Base-by-base conservation (phyloP, 1,284 basidiomycete genomes). In the Neolentinus lepideus region DNA sequence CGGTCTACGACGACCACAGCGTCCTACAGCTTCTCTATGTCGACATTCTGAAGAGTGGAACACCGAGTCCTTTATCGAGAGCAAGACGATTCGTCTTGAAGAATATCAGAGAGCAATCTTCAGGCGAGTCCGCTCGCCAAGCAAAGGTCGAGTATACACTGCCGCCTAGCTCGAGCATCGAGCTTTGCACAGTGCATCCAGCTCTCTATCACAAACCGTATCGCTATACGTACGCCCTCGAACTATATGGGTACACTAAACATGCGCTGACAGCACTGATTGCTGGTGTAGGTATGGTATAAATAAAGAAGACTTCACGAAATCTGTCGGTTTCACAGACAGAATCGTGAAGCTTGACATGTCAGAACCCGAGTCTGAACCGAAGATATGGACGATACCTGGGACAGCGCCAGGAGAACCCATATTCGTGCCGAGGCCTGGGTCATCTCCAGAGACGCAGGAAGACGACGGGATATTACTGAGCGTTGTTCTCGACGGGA, bases 391-490 rank as follows among this genome's bases (percentile, higher is more conserved):
- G 70, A 58, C 56, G 9, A 54, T 58, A 1, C 59, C 65, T 1
- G 68, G 65, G 16, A 64, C 69, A 31, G 69, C 54, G n/a, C 64
- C 71, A 3, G 62, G 68, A 12, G 72, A 74, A 58, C 67, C 71
- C 2, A 67, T 74, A 31, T 73, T 73, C 43, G 63, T 73, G 19
- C 54, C 63, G 1, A 53, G 67, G 14, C 70, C 71, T 0, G 47
- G 64, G 3, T 26, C 47, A 8, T 50, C 47, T 12, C 47, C 47
- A 8, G 64, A 61, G 3, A 59, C 55, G 0, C 57, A 54, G 2
- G 72, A 73, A 48, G 72, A 73, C 38, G 71, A 71, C n/a, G 71
- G 72, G 0, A 69, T 72, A 4, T 56, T 74, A 25, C 55, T 73
- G 53, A 69, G 55, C 16, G 66, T 74, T 12, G 70, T 69, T 21